Percentiles rank a stretch among this genome's conserved stretches.
These are phyloP conservation scores for Teunomyces atbi DNA, from an alignment of 805 yeast species.

Conservation along the genomic window DNA sequence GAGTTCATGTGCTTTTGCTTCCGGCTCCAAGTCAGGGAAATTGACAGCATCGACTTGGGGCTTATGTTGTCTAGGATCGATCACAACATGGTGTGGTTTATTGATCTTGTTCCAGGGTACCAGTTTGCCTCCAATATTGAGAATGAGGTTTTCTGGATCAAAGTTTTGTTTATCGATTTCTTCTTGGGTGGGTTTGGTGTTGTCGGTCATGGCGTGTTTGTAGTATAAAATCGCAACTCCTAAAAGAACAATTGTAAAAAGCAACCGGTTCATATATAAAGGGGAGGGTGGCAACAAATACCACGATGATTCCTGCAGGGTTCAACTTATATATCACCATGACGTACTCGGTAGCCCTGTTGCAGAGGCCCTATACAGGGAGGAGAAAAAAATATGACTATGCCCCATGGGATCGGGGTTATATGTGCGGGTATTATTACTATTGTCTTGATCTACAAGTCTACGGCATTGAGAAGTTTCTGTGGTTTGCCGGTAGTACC, in stretches of 20 bases:
- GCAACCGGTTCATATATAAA: neutral
- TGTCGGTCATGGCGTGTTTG: constrained; percentile 7
- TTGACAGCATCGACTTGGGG: constrained; percentile 20
- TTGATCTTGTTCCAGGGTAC: constrained; percentile 37
- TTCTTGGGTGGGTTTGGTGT: constrained; percentile 5
- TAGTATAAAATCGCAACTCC: constrained; percentile 7
- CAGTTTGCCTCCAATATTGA: constrained; percentile 34
- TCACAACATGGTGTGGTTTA: constrained; percentile 37
- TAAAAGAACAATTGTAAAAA: constrained; percentile 1
- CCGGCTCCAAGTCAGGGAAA: constrained; percentile 35
- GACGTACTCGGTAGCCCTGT: too few species aligned
- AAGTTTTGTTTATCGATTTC: constrained; percentile 10
- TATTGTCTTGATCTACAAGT: neutral
- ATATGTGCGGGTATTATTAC: neutral
- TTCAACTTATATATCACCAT: too few species aligned
- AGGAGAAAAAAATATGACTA: neutral
- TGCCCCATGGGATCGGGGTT: neutral
- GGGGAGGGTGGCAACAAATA: constrained; percentile 1
- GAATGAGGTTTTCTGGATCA: constrained; percentile 22
- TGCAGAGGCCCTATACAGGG: too few species aligned
- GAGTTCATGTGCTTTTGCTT: constrained; percentile 28
- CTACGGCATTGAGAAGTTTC: constrained; percentile 1
- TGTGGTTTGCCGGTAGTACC: constrained; percentile 13
- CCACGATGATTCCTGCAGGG: neutral
- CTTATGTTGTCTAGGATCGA: constrained; percentile 23